Evolutionary conservation across 2,329 filamentous ascomycete species (phyloP).

Genomic region (Phialophora expanda): DNA sequence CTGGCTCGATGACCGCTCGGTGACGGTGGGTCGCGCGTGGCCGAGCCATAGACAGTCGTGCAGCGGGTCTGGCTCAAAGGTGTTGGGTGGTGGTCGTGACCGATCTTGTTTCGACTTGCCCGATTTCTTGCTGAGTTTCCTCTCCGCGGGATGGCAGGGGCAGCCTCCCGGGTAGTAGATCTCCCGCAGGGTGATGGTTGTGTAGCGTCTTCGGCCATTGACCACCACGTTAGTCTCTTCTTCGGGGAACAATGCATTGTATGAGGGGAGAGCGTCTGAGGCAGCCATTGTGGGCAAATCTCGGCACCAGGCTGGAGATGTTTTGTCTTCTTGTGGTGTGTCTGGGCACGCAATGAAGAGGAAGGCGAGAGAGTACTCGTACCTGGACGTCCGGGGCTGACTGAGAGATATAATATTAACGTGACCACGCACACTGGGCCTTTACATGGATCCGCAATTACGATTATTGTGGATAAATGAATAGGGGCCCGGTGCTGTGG

Average conservation of each 20-base stretch:
- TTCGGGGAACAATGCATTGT: constrained; percentile 34
- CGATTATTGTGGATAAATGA: constrained; percentile 19
- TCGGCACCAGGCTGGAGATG: constrained; percentile 1
- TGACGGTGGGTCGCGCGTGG: constrained; percentile 30
- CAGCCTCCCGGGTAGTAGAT: constrained; percentile 37
- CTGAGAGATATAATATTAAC: constrained; percentile 22
- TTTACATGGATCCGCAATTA: constrained; percentile 18
- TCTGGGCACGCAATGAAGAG: constrained; percentile 12
- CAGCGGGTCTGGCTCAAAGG: constrained; percentile 20
- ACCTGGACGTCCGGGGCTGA: constrained; percentile 9
- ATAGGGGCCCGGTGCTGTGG: constrained; percentile 10
- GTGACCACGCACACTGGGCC: constrained; percentile 14
- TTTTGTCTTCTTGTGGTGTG: not conserved
- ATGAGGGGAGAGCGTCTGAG: constrained; percentile 26
- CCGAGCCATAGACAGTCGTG: constrained; percentile 31
- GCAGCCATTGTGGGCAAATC: constrained; percentile 21
- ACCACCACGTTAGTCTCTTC: constrained; percentile 31
- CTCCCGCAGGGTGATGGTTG: constrained; percentile 39
- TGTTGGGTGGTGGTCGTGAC: constrained; percentile 5
- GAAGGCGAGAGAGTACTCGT: constrained; percentile 1
- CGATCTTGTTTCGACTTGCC: constrained; percentile 29
- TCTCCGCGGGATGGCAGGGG: constrained; percentile 36
- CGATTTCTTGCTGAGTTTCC: constrained; percentile 24
- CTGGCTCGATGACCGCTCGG: constrained; percentile 30
- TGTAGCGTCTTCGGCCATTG: constrained; percentile 35